A percentile compares a stretch with the other conserved stretches of the same genome.
phyloP scores from a whole-genome alignment of 768 basidiomycete genomes.

The Punctularia strigosozonata region DNA sequence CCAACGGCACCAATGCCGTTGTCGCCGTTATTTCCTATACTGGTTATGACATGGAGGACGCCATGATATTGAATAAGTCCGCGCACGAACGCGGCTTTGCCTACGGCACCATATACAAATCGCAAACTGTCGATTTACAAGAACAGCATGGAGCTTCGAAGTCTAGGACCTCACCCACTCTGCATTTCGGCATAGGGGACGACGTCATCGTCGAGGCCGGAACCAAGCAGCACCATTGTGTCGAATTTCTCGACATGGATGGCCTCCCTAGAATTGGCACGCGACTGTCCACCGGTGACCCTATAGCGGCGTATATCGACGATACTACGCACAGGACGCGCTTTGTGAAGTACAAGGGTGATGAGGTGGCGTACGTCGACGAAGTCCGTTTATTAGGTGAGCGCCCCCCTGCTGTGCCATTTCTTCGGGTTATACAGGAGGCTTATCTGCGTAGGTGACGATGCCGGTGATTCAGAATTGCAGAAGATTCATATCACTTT shows the following conservation, averaged over 20 bases:
- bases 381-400: constrained; percentile 83
- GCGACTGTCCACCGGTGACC: constrained; percentile 59
- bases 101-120: constrained; percentile 95
- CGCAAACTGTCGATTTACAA: constrained; percentile 82
- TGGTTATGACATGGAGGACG: constrained; percentile 99
- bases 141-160: constrained; percentile 61
- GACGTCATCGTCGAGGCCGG: constrained; percentile 55
- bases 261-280: constrained; percentile 77
- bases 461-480: constrained; percentile 76
- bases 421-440: not conserved
- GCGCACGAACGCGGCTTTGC: constrained; percentile 96
- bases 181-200: constrained; percentile 85
- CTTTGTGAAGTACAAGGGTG: constrained; percentile 93
- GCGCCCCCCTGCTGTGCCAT: constrained; percentile 9
- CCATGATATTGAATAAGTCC: constrained; percentile 99
- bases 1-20: constrained; percentile 94
- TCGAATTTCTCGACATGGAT: constrained; percentile 60
- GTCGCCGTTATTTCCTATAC: constrained; percentile 99
- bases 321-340: constrained; percentile 73
- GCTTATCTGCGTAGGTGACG: constrained; percentile 43
- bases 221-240: constrained; percentile 27
- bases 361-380: constrained; percentile 83
- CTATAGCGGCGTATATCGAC: constrained; percentile 79
- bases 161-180: constrained; percentile 38
- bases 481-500: constrained; percentile 92